These are phyloP conservation scores for Aspergillus affinis DNA, from an alignment of 495 filamentous ascomycete species.

Conservation along the genomic window DNA sequence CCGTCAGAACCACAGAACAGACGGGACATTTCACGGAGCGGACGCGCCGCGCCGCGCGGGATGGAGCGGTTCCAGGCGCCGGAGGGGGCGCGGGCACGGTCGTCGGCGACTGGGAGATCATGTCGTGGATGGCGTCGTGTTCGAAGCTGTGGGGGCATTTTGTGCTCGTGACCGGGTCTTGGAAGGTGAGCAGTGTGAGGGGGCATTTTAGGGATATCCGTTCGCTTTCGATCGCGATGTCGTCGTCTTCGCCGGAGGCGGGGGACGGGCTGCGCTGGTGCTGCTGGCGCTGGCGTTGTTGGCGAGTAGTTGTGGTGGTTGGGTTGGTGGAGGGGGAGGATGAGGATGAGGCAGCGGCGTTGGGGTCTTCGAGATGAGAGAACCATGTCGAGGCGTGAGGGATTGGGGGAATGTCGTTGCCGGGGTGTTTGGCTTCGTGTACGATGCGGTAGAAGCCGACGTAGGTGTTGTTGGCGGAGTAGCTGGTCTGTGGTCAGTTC, in stretches of 20 bases:
- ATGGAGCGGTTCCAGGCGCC: not conserved
- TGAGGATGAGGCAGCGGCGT: not conserved
- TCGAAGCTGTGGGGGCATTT: conserved; percentile 87
- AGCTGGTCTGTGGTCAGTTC: conserved; percentile 37
- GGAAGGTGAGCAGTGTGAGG: conserved; percentile 71
- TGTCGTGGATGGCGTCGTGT: conserved; percentile 64
- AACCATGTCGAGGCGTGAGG: conserved; percentile 77
- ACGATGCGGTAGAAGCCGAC: conserved; percentile 72
- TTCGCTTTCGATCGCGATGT: conserved; percentile 70
- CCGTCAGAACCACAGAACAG: conserved; percentile 41
- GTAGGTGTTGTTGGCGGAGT: conserved; percentile 78
- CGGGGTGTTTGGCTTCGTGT: conserved; percentile 70
- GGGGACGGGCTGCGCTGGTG: conserved; percentile 34
- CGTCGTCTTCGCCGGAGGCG: conserved; percentile 69
- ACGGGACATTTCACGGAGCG: conserved; percentile 50
- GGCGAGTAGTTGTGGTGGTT: conserved; percentile 9
- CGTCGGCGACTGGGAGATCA: conserved; percentile 48
- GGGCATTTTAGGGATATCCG: conserved; percentile 75
- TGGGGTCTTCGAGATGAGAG: conserved; percentile 42
- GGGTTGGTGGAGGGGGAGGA: conserved; percentile 7
- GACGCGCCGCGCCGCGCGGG: conserved; percentile 15
- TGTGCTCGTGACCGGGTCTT: conserved; percentile 68
- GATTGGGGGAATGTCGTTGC: conserved; percentile 59
- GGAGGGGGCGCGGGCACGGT: conserved; percentile 25
- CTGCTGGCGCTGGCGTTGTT: conserved; percentile 23